phyloP scores from a whole-genome alignment of 116 monocot species.

The Phalaenopsis hybrid region DNA sequence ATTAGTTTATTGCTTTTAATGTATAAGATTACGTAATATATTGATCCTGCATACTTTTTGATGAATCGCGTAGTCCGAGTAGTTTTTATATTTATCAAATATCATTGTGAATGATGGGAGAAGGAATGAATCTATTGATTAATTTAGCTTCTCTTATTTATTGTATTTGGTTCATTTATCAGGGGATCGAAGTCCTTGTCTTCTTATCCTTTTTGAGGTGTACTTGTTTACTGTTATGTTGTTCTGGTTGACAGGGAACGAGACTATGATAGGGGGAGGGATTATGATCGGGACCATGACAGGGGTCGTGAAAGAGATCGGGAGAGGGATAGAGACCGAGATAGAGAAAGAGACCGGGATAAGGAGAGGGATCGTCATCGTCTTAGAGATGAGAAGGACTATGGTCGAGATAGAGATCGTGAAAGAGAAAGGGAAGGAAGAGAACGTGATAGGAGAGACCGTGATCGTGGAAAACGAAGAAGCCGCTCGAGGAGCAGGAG shows the following conservation, averaged over 20 bases:
- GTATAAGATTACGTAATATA: no score
- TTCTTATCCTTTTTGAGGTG: background rate
- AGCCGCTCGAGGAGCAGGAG: conserved; percentile 77
- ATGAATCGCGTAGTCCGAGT: no score
- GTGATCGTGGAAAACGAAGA: conserved; percentile 36
- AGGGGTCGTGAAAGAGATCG: conserved; percentile 39
- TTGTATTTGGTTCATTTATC: background rate
- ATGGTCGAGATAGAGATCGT: conserved; percentile 41
- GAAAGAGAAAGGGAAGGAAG: conserved; percentile 51
- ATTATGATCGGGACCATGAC: conserved; percentile 45
- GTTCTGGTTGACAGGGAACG: conserved; percentile 8
- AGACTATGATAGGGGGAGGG: conserved; percentile 38
- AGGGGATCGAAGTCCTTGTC: no score
- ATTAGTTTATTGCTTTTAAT: no score
- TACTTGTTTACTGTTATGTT: background rate
- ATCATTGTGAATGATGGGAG: background rate
- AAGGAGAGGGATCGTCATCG: conserved; percentile 34
- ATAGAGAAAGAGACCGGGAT: conserved; percentile 30
- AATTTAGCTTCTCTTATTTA: background rate
- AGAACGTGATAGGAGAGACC: conserved; percentile 49
- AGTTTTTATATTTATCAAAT: background rate
- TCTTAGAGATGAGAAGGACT: conserved; percentile 27
- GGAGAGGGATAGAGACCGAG: conserved; percentile 31
- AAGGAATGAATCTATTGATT: background rate
- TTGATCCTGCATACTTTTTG: no score